Conservation (phyloP, 2,329 filamentous ascomycete genomes). For the Aspergillus pseudonomiae region DNA sequence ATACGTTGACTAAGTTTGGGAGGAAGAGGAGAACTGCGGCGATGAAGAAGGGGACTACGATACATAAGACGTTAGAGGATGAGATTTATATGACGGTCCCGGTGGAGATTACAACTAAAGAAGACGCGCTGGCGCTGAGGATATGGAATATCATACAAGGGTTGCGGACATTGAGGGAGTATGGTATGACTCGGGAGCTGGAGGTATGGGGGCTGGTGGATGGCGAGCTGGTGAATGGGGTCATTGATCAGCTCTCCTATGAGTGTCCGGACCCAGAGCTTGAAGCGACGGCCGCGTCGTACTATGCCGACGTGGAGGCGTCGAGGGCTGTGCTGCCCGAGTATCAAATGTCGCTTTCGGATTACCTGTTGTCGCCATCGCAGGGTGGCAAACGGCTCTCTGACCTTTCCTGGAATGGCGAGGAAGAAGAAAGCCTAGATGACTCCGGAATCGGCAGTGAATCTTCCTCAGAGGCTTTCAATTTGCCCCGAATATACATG, state of each 20-base stretch:
- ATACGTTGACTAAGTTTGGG: constrained; percentile 77
- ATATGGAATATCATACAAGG: constrained; percentile 94
- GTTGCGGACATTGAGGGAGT: constrained; percentile 70
- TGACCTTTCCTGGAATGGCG: constrained; percentile 30
- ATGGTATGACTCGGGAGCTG: constrained; percentile 73
- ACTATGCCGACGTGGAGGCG: constrained; percentile 41
- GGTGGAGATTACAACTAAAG: constrained; percentile 71
- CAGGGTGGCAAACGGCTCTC: constrained; percentile 39
- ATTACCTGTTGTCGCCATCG: constrained; percentile 46
- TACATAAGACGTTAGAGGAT: constrained; percentile 84
- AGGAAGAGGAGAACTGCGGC: constrained; percentile 74
- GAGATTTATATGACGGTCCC: constrained; percentile 78
- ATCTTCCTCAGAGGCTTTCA: constrained; percentile 24
- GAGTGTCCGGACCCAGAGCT: constrained; percentile 73
- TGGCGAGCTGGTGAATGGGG: constrained; percentile 80
- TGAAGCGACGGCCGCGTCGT: constrained; percentile 60
- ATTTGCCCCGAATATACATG: constrained; percentile 64
- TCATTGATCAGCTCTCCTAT: constrained; percentile 85
- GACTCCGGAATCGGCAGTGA: constrained; percentile 19
- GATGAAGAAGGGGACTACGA: constrained; percentile 78
- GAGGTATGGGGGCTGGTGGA: constrained; percentile 85
- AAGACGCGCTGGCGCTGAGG: constrained; percentile 79
- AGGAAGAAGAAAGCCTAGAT: constrained; percentile 10
- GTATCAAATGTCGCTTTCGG: constrained; percentile 50
- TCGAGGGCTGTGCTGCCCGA: constrained; percentile 42